phyloP scores from a whole-genome alignment of 768 basidiomycete species.

The Russula earlei region DNA sequence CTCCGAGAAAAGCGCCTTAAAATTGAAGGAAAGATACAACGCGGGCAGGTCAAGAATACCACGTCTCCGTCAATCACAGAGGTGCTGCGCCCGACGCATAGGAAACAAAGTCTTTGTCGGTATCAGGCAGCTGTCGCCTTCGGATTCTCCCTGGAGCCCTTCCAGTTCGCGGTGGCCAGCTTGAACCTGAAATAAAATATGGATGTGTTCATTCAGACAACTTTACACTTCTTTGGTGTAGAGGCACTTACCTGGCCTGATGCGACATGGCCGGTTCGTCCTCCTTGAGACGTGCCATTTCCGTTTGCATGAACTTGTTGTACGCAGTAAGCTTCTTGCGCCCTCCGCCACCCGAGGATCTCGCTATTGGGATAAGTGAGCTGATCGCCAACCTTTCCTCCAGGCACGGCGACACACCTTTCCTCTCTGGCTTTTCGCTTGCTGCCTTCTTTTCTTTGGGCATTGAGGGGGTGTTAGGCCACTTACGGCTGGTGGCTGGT shows the following conservation, averaged over 20 bases:
- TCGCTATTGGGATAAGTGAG: constrained; percentile 30
- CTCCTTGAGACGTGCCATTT: constrained; percentile 73
- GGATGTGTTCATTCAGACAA: constrained; percentile 11
- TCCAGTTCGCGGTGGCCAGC: constrained; percentile 69
- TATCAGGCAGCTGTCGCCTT: constrained; percentile 14
- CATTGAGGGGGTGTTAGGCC: constrained; percentile 3
- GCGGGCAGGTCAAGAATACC: background rate
- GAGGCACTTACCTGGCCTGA: constrained; percentile 51
- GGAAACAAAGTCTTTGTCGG: background rate
- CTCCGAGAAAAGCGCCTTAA: background rate
- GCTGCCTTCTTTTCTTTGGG: constrained; percentile 20
- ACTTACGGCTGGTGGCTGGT: background rate
- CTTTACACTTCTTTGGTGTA: background rate
- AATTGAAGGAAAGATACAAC: background rate
- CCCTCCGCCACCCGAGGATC: constrained; percentile 42
- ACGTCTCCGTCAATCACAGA: background rate
- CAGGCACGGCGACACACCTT: constrained; percentile 6
- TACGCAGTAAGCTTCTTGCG: constrained; percentile 61
- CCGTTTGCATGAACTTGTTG: constrained; percentile 74
- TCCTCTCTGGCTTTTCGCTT: constrained; percentile 19
- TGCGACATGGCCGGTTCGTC: constrained; percentile 62
- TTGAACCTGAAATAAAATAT: constrained; percentile 71
- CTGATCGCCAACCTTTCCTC: background rate
- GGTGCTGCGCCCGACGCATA: background rate
- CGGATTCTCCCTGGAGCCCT: constrained; percentile 51